A percentile compares a stretch with the other conserved stretches of the same genome.
These are phyloP conservation scores for Amanita thiersii DNA, from an alignment of 768 basidiomycete genomes.

Conservation along the genomic window DNA sequence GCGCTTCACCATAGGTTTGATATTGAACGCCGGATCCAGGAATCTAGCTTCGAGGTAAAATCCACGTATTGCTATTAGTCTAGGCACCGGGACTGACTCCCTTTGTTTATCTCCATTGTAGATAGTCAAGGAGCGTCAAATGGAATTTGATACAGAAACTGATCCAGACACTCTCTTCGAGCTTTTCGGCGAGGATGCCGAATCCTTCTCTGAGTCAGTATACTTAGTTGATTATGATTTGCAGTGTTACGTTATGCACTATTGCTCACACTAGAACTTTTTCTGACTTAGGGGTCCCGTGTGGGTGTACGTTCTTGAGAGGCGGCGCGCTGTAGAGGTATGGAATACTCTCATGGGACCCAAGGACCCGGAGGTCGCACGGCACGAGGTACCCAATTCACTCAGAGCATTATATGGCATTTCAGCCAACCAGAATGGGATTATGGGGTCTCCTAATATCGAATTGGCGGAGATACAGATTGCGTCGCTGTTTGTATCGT, in stretches of 20 bases:
- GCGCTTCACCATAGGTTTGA: conserved; percentile 68
- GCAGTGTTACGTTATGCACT: conserved; percentile 7
- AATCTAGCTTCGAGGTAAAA: conserved; percentile 76
- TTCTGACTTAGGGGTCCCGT: conserved; percentile 73
- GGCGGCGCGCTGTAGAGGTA: conserved; percentile 73
- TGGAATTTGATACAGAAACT: conserved; percentile 81
- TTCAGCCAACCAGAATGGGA: conserved; percentile 45
- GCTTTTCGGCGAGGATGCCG: conserved; percentile 72
- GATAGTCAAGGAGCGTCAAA: conserved; percentile 85
- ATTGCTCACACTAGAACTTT: no score
- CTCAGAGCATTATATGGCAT: conserved; percentile 64
- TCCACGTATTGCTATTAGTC: conserved; percentile 7
- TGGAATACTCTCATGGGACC: conserved; percentile 73
- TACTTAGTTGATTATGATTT: conserved; percentile 1
- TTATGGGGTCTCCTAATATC: conserved; percentile 65
- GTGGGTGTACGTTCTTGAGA: conserved; percentile 89
- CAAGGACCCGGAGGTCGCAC: conserved; percentile 49
- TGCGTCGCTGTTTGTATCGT: conserved; percentile 69
- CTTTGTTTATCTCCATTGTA: conserved; percentile 18
- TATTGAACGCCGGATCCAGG: conserved; percentile 72
- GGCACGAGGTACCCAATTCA: conserved; percentile 49
- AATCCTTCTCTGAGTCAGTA: conserved; percentile 70
- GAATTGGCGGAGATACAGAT: conserved; percentile 77
- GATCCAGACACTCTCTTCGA: conserved; percentile 76
- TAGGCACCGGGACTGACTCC: conserved; percentile 12